These are phyloP conservation scores for Mucor racemosus DNA, from an alignment of 371 early-diverging fungal species.

Conservation along the genomic window DNA sequence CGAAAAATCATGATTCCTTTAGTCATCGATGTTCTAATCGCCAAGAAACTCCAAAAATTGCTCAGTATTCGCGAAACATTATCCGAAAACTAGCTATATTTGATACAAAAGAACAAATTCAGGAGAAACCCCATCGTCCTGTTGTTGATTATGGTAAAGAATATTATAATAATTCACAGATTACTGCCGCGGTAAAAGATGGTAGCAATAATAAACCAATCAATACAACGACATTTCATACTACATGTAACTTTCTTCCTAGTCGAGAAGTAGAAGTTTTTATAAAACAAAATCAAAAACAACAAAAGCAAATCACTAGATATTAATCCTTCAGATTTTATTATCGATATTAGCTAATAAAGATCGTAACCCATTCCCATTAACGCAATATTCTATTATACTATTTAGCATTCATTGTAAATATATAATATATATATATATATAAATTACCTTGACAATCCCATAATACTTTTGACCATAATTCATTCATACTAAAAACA, in stretches of 20 bases:
- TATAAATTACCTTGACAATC: constrained; percentile 42
- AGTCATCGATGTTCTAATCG: neutral
- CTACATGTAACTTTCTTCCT: neutral
- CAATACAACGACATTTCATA: neutral
- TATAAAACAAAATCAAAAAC: neutral
- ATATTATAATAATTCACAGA: neutral
- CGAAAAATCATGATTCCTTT: neutral
- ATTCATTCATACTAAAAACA: constrained; percentile 31
- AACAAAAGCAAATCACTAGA: neutral
- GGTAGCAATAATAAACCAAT: neutral
- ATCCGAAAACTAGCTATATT: constrained; percentile 1
- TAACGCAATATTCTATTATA: constrained; percentile 25
- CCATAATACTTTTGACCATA: constrained; percentile 46
- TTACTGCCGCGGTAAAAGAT: neutral
- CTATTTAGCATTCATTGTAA: neutral
- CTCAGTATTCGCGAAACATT: neutral
- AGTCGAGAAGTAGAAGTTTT: neutral
- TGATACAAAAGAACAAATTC: neutral
- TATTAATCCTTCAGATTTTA: neutral
- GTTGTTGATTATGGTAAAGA: neutral
- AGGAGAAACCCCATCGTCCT: too few species aligned
- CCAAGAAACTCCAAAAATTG: neutral
- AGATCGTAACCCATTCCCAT: constrained; percentile 1
- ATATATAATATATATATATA: neutral
- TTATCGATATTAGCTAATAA: constrained; percentile 15